These are phyloP conservation scores for Panicum virgatum DNA, from an alignment of 202 grass and related monocot species.

Conservation along the genomic window DNA sequence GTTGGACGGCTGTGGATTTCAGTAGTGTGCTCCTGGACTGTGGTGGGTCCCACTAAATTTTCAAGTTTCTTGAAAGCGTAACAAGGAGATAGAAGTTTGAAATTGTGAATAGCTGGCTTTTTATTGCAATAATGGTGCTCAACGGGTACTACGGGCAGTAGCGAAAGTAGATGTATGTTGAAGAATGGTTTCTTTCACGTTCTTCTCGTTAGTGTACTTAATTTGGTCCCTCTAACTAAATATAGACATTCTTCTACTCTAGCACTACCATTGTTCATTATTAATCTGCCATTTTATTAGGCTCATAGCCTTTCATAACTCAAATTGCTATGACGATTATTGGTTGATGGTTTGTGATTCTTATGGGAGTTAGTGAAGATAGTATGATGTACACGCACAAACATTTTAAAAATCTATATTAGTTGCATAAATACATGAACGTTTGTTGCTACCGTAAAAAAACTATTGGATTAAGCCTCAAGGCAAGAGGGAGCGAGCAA, in stretches of 20 bases:
- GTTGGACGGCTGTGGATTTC: slow-evolving; percentile 8
- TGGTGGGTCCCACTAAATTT: not conserved
- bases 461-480: no score
- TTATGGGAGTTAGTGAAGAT: no score
- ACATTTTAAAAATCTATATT: no score
- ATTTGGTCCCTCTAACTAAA: not conserved
- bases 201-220: not conserved
- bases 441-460: no score
- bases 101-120: not conserved
- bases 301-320: not conserved
- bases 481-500: no score
- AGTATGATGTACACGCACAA: no score
- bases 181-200: not conserved
- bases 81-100: not conserved
- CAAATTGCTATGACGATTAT: no score
- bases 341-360: no score
- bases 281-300: not conserved
- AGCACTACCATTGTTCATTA: not conserved
- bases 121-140: not conserved
- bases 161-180: not conserved
- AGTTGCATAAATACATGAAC: no score
- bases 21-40: not conserved
- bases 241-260: not conserved
- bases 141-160: not conserved
- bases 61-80: not conserved